A percentile compares a stretch with the other conserved stretches of the same genome.
These are phyloP conservation scores for Erigeron philadelphicus DNA, from an alignment of 140 eudicot species.

Conservation along the genomic window DNA sequence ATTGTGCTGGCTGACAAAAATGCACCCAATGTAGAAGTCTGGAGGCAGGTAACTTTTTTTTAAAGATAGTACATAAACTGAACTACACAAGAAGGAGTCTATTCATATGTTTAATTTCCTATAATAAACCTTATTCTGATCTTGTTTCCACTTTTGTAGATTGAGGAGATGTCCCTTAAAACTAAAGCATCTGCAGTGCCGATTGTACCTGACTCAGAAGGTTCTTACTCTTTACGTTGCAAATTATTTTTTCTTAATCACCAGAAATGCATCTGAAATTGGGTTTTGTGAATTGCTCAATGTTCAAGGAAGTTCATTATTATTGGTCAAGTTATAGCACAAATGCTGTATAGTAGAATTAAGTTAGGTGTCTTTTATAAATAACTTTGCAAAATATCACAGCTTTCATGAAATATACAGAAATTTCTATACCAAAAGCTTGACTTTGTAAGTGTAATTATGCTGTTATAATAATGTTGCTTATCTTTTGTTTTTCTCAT, in stretches of 20 bases:
- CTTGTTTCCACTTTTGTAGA: slow-evolving; percentile 42
- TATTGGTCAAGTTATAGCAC: slow-evolving; percentile 15
- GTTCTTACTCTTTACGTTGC: slow-evolving; percentile 30
- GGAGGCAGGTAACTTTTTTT: slow-evolving; percentile 64
- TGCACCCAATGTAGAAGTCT: slow-evolving; percentile 97
- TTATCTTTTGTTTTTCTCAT: background rate
- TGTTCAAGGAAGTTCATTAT: slow-evolving; percentile 8
- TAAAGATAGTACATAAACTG: slow-evolving; percentile 1
- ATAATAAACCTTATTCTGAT: background rate
- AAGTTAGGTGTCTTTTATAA: background rate
- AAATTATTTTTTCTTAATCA: background rate
- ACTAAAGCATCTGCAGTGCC: slow-evolving; percentile 79
- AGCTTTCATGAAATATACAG: background rate
- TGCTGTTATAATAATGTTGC: slow-evolving; percentile 14
- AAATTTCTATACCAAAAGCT: slow-evolving; percentile 6
- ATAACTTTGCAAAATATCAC: background rate
- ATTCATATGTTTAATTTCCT: background rate
- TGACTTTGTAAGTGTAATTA: slow-evolving; percentile 1
- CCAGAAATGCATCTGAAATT: background rate
- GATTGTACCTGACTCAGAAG: slow-evolving; percentile 84
- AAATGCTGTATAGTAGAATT: background rate
- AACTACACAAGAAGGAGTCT: background rate
- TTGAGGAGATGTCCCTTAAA: slow-evolving; percentile 73
- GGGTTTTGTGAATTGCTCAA: background rate
- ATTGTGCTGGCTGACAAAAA: slow-evolving; percentile 96